Percentiles rank a stretch among this genome's conserved stretches.
Conservation (phyloP, 2,329 filamentous ascomycete species). For the Pyrenochaeta sp. region DNA sequence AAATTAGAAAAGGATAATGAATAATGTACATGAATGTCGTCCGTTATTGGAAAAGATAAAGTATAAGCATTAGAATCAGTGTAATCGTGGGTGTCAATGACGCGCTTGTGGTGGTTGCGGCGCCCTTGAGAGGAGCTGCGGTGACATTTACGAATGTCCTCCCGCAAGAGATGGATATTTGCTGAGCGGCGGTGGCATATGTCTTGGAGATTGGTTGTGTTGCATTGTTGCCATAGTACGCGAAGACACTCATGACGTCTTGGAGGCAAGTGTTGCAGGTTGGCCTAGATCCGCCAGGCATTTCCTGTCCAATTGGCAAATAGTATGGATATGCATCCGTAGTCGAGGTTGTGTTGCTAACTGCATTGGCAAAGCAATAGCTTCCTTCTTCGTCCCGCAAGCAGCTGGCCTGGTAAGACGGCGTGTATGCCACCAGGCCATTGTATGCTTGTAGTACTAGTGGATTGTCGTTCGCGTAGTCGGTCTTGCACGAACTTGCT, state of each 20-base stretch:
- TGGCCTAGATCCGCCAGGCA: constrained; percentile 73
- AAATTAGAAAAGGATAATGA: constrained; percentile 29
- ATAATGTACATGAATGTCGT: constrained; percentile 18
- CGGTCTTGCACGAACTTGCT: constrained; percentile 71
- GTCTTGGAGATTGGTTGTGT: constrained; percentile 71
- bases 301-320: constrained; percentile 75
- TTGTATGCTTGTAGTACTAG: constrained; percentile 76
- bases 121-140: constrained; percentile 51
- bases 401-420: constrained; percentile 82
- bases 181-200: constrained; percentile 74
- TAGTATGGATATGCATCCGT: constrained; percentile 85
- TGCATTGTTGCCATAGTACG: constrained; percentile 70
- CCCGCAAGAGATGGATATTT: constrained; percentile 73
- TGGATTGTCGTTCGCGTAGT: constrained; percentile 72
- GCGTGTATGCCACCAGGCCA: constrained; percentile 78
- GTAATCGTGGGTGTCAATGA: constrained; percentile 40
- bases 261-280: constrained; percentile 78
- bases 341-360: constrained; percentile 75
- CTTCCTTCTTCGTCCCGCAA: constrained; percentile 70
- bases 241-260: constrained; percentile 83
- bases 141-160: constrained; percentile 61
- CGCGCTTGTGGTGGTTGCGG: constrained; percentile 26
- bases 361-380: constrained; percentile 83
- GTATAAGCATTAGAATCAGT: constrained; percentile 44
- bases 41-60: constrained; percentile 41